phyloP scores from a whole-genome alignment of 768 basidiomycete genomes.

The Mycena rosella region DNA sequence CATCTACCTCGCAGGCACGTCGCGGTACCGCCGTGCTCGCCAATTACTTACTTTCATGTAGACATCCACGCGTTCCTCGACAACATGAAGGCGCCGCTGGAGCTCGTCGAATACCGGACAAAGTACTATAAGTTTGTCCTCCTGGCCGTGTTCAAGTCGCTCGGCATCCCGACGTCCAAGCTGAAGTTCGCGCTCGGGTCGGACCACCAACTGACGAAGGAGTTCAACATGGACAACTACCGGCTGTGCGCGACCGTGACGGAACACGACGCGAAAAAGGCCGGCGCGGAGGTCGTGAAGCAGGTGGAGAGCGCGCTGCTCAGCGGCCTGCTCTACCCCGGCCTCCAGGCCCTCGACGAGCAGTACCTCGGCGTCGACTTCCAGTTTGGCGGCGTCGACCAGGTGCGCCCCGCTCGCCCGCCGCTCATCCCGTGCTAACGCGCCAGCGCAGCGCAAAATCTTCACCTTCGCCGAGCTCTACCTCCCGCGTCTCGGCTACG shows the following conservation, averaged over 20 bases:
- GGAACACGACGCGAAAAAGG: slow-evolving; percentile 98
- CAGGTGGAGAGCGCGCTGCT: slow-evolving; percentile 93
- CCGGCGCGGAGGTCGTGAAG: slow-evolving; percentile 98
- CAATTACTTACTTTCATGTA: slow-evolving; percentile 49
- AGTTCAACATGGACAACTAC: slow-evolving; percentile 97
- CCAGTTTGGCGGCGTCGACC: slow-evolving; percentile 98
- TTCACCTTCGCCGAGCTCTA: slow-evolving; percentile 98
- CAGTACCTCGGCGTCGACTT: slow-evolving; percentile 96
- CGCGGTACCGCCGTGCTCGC: background rate
- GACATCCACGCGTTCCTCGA: slow-evolving; percentile 98
- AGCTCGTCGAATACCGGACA: slow-evolving; percentile 88
- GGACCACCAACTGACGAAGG: slow-evolving; percentile 90
- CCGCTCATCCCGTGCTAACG: slow-evolving; percentile 1
- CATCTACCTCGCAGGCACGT: slow-evolving; percentile 17
- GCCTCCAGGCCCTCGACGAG: slow-evolving; percentile 96
- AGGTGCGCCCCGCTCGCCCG: slow-evolving; percentile 65
- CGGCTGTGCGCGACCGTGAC: slow-evolving; percentile 90
- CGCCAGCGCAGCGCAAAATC: slow-evolving; percentile 49
- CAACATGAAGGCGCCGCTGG: slow-evolving; percentile 95
- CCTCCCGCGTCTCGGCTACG: slow-evolving; percentile 93
- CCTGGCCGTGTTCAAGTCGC: slow-evolving; percentile 84
- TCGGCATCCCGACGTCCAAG: slow-evolving; percentile 91
- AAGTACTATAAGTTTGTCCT: slow-evolving; percentile 92
- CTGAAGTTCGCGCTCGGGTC: slow-evolving; percentile 91
- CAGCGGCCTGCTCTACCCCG: slow-evolving; percentile 95